Percentiles rank a stretch among this genome's conserved stretches.
Evolutionary conservation across 306 rosid genomes (phyloP).

Genomic region (Alnus rubra): DNA sequence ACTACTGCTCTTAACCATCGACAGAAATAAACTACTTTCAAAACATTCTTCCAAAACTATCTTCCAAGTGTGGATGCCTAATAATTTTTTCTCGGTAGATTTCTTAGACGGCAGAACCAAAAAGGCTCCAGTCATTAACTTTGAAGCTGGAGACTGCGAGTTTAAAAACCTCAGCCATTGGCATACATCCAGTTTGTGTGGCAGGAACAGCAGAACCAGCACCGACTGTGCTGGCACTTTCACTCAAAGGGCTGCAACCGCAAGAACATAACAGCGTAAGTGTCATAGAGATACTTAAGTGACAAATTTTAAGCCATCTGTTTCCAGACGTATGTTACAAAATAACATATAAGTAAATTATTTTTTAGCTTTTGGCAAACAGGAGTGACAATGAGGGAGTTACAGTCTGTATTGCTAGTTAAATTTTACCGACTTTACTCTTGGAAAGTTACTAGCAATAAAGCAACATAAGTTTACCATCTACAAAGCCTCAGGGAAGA

Average conservation of each 20-base stretch:
- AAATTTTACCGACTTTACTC: background rate
- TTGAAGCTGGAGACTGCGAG: conserved; percentile 70
- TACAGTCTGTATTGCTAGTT: background rate
- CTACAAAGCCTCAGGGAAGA: background rate
- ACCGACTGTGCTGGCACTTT: conserved; percentile 73
- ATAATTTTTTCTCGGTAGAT: conserved; percentile 7
- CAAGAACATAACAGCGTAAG: conserved; percentile 13
- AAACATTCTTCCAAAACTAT: background rate
- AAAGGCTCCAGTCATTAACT: conserved; percentile 76
- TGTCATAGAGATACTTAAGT: conserved; percentile 9
- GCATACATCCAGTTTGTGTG: conserved; percentile 58
- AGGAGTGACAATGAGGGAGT: background rate
- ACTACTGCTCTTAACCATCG: too few relatives aligned
- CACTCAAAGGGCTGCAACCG: conserved; percentile 74
- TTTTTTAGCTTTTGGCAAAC: background rate
- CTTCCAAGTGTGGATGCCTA: background rate
- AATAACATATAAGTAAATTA: background rate
- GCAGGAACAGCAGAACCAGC: conserved; percentile 79
- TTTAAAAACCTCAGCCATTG: conserved; percentile 72
- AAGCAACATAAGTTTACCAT: background rate
- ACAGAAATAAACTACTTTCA: background rate
- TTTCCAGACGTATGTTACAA: background rate
- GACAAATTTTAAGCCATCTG: background rate
- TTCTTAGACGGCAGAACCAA: conserved; percentile 37
- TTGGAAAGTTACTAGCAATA: background rate